Evolutionary conservation across 2,329 filamentous ascomycete species (phyloP).

Genomic region (Hymenoscyphus occultus): DNA sequence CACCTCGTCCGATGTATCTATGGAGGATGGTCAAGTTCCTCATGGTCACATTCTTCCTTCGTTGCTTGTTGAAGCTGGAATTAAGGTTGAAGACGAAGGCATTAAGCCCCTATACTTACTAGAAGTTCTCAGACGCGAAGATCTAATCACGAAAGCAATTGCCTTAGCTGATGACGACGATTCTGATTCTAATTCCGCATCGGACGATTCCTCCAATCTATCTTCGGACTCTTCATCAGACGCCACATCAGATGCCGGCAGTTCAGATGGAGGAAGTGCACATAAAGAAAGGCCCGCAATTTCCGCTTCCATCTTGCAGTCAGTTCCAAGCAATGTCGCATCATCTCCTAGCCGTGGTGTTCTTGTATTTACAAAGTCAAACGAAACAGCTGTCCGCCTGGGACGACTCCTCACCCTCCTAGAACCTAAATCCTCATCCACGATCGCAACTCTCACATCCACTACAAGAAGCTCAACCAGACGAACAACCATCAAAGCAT

Average conservation of each 20-base stretch:
- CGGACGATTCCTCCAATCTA: constrained; percentile 29
- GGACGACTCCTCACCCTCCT: constrained; percentile 72
- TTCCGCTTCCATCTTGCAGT: not conserved
- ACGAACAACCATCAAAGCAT: constrained; percentile 64
- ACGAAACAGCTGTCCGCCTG: constrained; percentile 84
- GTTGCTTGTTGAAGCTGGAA: constrained; percentile 60
- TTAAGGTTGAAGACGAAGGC: constrained; percentile 66
- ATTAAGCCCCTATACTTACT: constrained; percentile 85
- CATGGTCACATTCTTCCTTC: constrained; percentile 60
- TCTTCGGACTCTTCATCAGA: constrained; percentile 27
- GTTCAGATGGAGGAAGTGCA: not conserved
- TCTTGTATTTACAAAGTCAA: constrained; percentile 87
- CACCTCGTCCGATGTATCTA: constrained; percentile 27
- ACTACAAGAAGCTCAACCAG: constrained; percentile 71
- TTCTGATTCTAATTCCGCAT: constrained; percentile 3
- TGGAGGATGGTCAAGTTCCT: constrained; percentile 36
- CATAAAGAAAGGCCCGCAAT: constrained; percentile 9
- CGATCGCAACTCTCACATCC: constrained; percentile 71
- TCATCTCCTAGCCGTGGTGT: constrained; percentile 40
- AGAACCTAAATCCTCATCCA: constrained; percentile 52
- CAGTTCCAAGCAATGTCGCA: not conserved
- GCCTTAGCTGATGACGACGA: constrained; percentile 21
- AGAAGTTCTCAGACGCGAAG: constrained; percentile 62
- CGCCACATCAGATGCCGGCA: constrained; percentile 20
- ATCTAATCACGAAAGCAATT: constrained; percentile 41